Base-by-base conservation (phyloP, 2,329 filamentous ascomycete species). In the Colletotrichum falcatum region DNA sequence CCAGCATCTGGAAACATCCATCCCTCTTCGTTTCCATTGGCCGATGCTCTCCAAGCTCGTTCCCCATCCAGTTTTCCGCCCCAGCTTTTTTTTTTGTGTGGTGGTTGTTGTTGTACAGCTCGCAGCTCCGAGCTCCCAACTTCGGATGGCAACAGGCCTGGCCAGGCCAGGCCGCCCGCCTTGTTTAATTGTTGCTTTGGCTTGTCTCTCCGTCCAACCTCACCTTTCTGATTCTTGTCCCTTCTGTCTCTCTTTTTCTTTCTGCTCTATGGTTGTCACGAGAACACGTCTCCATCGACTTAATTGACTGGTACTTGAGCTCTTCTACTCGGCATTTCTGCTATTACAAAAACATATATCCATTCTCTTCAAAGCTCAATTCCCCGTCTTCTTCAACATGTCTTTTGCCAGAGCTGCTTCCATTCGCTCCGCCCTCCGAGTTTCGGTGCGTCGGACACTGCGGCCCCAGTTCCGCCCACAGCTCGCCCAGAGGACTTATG, bases 91-190 rank as follows among this genome's bases (percentile, higher is more conserved):
- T n/a, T n/a, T n/a, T n/a, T n/a, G n/a, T n/a, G n/a, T n/a, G n/a
- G n/a, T 56, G 53, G 33, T 20, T 26, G 66, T 23, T 58, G 42
- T 42, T 61, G n/a, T 46, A 42, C 37, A 71, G 65, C 68, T 71
- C 58, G 68, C 64, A 68, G 59, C 68, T 71, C 68, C 68, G 68
- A 71, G 64, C 68, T 71, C 68, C 39, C 63, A 53, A 71, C 64
- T 71, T 68, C 68, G 68, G 68, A 71, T 65, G 68, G 64, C 68
- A 67, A n/a, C n/a, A n/a, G 66, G n/a, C 54, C 49, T 54, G 30
- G 49, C 63, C 46, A 49, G 53, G n/a, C n/a, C n/a, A n/a, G n/a
- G 53, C 44, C 33, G n/a, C 46, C 46, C 46, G 11, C 9, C 9
- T 39, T 39, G 3, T 1, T 62, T 54, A n/a, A 20, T 26, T 46